Base-by-base conservation (phyloP, 2,329 filamentous ascomycete species). In the Penicillium sp. region DNA sequence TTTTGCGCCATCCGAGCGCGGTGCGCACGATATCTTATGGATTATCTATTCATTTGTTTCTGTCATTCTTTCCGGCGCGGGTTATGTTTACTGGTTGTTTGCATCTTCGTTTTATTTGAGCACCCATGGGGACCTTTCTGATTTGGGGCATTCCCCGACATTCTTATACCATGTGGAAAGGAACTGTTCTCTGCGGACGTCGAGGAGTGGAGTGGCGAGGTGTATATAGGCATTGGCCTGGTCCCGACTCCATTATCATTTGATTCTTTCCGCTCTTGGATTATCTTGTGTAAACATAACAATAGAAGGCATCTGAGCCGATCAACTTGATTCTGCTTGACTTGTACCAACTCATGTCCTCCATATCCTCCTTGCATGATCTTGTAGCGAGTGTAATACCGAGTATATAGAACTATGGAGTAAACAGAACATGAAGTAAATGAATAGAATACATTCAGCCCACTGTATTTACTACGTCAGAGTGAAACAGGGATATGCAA, bases 41-140 rank as follows among this genome's bases (percentile, higher is more conserved):
- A 14, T 61, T 60, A 59, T 64, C 54, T 64, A 56, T 63, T 31
- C 14, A 31, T 31, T 31, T 48, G 33, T 59, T 58, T 43, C 60
- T 54, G 47, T 33, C 45, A 55, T 61, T 58, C 55, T 51, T 61
- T 60, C 52, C 42, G 62, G 66, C 63, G 63, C 56, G 47, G 58
- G 61, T 58, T 64, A 63, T 64, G 63, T 65, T 59, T 64, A 61
- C 58, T 59, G 60, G 56, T 48, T 61, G 61, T 55, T 62, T 54
- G 58, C 58, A 58, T 59, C n/a, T 59, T 48, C 43, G 37, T 43
- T 8, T 51, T 31, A 45, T 37, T 43, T 18, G 18, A 52, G 28
- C 59, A 48, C 29, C 29, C 34, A 36, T 21, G 26, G 40, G 33
- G 16, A 28, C 24, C 5, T 28, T 28, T 28, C 10, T 5, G 24